Evolutionary conservation across 2,329 filamentous ascomycete genomes (phyloP).

Genomic region (Cytospora mali): DNA sequence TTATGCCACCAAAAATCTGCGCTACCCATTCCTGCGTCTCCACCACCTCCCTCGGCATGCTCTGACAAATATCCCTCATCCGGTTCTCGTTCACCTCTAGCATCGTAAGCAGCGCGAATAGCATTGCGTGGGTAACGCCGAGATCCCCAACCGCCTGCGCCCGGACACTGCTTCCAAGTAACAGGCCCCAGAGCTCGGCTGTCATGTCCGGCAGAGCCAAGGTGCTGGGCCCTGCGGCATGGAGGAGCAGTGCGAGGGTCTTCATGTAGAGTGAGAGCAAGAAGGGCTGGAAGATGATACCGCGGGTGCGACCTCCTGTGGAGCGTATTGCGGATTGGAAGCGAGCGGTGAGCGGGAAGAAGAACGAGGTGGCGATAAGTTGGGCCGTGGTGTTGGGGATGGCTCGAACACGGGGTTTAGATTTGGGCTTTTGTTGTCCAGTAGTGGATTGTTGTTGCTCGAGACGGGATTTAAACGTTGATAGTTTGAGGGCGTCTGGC

Average conservation of each 20-base stretch:
- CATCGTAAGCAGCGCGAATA: constrained; percentile 78
- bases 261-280: constrained; percentile 81
- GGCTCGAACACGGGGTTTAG: constrained; percentile 49
- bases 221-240: constrained; percentile 80
- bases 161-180: constrained; percentile 65
- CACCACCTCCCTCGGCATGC: constrained; percentile 74
- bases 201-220: constrained; percentile 79
- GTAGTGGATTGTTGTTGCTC: constrained; percentile 55
- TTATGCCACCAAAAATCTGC: constrained; percentile 67
- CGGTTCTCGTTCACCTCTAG: constrained; percentile 80
- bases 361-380: constrained; percentile 75
- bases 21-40: constrained; percentile 89
- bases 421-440: constrained; percentile 37
- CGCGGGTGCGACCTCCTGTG: constrained; percentile 45
- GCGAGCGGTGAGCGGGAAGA: constrained; percentile 81
- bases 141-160: constrained; percentile 63
- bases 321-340: constrained; percentile 67
- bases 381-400: constrained; percentile 79
- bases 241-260: constrained; percentile 80
- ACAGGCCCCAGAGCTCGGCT: constrained; percentile 78
- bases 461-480: constrained; percentile 82
- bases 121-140: constrained; percentile 69
- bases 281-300: constrained; percentile 72
- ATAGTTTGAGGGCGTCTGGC: constrained; percentile 82
- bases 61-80: constrained; percentile 70